Conservation (phyloP, 2,329 filamentous ascomycete species). For the Penicillium digitatum region DNA sequence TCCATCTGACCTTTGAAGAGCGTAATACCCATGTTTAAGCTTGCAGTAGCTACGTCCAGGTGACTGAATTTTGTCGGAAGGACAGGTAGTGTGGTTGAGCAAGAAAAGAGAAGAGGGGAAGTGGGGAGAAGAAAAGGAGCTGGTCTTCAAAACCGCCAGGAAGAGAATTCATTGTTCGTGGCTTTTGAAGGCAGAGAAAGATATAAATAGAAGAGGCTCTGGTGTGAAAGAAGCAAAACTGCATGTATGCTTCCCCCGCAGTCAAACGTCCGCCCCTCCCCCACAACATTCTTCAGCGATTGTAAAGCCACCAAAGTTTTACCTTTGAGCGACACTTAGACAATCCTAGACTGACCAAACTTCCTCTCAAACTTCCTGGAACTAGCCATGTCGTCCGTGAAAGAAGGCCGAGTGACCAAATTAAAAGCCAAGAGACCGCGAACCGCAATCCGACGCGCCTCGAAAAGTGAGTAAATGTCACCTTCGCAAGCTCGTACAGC, state of each 20-base stretch:
- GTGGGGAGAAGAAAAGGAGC: background rate
- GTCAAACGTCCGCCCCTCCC: background rate
- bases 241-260: background rate
- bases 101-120: background rate
- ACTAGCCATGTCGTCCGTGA: conserved; percentile 9
- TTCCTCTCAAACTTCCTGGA: background rate
- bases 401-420: conserved; percentile 27
- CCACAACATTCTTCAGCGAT: background rate
- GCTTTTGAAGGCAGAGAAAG: background rate
- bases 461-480: conserved; percentile 14
- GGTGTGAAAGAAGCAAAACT: background rate
- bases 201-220: background rate
- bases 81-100: no score
- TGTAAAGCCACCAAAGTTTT: background rate
- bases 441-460: conserved; percentile 17
- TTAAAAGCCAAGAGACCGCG: conserved; percentile 9
- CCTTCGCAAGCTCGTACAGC: background rate
- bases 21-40: background rate
- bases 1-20: background rate
- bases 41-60: background rate
- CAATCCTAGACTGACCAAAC: background rate
- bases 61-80: background rate
- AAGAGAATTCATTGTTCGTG: no score
- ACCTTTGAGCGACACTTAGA: background rate
- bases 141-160: background rate